These are phyloP conservation scores for Neoboletus subvelutipes DNA, from an alignment of 768 basidiomycete genomes.

Conservation along the genomic window DNA sequence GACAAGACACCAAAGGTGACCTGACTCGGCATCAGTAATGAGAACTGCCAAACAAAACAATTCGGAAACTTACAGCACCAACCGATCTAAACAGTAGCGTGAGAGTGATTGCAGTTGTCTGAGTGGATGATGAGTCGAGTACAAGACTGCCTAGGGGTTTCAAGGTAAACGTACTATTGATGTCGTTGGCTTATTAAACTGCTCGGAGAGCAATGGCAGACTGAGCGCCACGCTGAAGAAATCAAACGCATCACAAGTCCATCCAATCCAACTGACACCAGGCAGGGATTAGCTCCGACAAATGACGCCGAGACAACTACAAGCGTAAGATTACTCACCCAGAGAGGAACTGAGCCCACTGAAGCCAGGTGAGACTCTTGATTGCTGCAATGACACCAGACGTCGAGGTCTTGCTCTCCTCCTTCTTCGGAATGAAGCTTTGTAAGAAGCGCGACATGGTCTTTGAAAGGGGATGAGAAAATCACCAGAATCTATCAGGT, in stretches of 20 bases:
- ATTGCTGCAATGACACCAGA: conserved; percentile 45
- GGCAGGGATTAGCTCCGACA: background rate
- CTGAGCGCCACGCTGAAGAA: conserved; percentile 78
- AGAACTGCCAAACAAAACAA: background rate
- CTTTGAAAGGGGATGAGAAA: background rate
- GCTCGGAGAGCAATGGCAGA: conserved; percentile 44
- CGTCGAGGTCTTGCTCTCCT: conserved; percentile 35
- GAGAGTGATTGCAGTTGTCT: conserved; percentile 85
- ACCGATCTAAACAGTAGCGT: conserved; percentile 86
- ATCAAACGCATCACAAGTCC: conserved; percentile 86
- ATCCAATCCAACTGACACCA: conserved; percentile 69
- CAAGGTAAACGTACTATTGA: conserved; percentile 40
- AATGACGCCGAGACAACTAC: background rate
- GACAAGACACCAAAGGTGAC: conserved; percentile 78
- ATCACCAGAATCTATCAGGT: background rate
- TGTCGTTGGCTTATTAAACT: conserved; percentile 47
- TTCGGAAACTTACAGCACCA: conserved; percentile 51
- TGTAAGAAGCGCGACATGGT: conserved; percentile 38
- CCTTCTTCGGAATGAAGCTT: conserved; percentile 50
- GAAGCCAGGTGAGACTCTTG: conserved; percentile 47
- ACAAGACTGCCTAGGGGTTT: background rate
- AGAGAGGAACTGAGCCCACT: conserved; percentile 58
- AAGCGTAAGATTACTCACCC: conserved; percentile 38
- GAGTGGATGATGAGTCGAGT: background rate
- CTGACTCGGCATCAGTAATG: conserved; percentile 15